A percentile compares a stretch with the other conserved stretches of the same genome.
Evolutionary conservation across 2,329 filamentous ascomycete species (phyloP).

Genomic region (Cercospora janseana): DNA sequence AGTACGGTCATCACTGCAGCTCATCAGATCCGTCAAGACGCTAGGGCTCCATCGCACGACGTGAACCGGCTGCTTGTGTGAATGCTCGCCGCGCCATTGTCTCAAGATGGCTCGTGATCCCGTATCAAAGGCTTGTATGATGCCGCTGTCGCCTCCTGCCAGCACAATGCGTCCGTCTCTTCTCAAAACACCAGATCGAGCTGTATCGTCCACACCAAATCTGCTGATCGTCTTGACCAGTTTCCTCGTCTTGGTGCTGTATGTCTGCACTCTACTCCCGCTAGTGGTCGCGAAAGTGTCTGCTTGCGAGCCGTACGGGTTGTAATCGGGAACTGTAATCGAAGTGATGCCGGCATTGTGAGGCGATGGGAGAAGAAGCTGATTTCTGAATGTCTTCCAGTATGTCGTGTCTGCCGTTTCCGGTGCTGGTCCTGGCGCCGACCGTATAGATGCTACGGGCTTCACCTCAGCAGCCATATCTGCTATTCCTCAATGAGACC

Average conservation of each 20-base stretch:
- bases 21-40: conserved; percentile 81
- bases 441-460: conserved; percentile 75
- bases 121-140: conserved; percentile 93
- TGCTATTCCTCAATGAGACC: neutral
- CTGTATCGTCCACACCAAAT: conserved; percentile 75
- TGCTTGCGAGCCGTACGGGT: conserved; percentile 41
- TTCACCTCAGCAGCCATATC: conserved; percentile 82
- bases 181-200: conserved; percentile 83
- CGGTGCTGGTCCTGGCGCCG: conserved; percentile 76
- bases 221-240: conserved; percentile 90
- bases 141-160: conserved; percentile 86
- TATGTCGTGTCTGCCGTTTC: conserved; percentile 91
- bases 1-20: conserved; percentile 86
- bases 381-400: conserved; percentile 93
- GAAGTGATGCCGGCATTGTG: conserved; percentile 87
- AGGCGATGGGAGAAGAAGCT: conserved; percentile 83
- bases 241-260: conserved; percentile 87
- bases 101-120: conserved; percentile 86
- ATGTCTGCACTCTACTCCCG: conserved; percentile 88
- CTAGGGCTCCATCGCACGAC: conserved; percentile 82
- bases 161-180: conserved; percentile 85
- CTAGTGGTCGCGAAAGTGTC: conserved; percentile 92
- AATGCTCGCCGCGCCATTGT: conserved; percentile 67
- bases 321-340: conserved; percentile 56
- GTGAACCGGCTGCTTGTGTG: conserved; percentile 88